Evolutionary conservation across 805 yeast genomes (phyloP), one percentile per base, ranked within the genome.

Genomic region (Metschnikowia rubicola): DNA sequence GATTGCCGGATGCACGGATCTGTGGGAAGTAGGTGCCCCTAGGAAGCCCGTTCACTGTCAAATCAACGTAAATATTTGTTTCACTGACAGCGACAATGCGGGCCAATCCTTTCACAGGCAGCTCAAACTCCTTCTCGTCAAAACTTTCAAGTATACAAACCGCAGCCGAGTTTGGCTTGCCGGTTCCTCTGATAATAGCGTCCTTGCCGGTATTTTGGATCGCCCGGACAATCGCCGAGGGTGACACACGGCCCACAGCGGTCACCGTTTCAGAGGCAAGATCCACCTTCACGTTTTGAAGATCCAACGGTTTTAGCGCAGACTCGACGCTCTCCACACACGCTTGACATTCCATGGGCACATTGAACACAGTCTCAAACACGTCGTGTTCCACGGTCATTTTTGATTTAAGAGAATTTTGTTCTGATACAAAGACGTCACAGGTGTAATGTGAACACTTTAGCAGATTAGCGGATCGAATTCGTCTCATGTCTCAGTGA

Each of bases 151-250:
- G 67, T 40, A 91, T 91, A 54, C 94, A 82, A 30, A 91, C 98
- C 0, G 96, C 97, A 0, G 97, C 96, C 15, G 87, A 78, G 63
- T 91, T 84, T 13, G 95, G 84, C 47, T 73, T 76, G 3, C 97
- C 97, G 0, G 96, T 81, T 7, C 98, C 98, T 50, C 98, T 75
- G 21, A 92, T 85, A 53, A 92, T 88, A 3, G 96, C 96, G 60
- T 92, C 97, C 53, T 82, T 79, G 1, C 97, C 97, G 3, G 84
- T 81, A 2, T 60, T 60, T 63, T 86, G 91, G 47, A 92, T 79
- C 0, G 86, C 79, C 43, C 69, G 68, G 34, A 90, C 83, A 34
- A 91, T 78, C 11, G 64, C 66, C 1, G 96, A 86, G 1, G 98
- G 98, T 5, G 97, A 83, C 3, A 78, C 73, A 1, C 77, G 62